Evolutionary conservation across 2,329 filamentous ascomycete genomes (phyloP), one percentile per base, ranked within the genome.

Genomic region (Exserohilum rostratum): DNA sequence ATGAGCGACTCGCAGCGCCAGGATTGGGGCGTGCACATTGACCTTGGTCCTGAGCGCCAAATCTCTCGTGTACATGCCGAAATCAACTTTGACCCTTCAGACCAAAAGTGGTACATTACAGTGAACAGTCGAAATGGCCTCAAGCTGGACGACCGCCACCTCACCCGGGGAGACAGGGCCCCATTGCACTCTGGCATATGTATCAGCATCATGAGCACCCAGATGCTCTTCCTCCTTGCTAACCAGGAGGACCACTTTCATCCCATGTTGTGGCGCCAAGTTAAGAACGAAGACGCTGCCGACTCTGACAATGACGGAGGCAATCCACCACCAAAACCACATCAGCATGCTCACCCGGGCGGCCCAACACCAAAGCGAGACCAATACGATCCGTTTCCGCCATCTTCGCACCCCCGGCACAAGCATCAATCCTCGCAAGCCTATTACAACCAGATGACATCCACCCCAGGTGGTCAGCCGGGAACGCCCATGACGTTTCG

Each of bases 141-240:
- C 42, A 91, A 90, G 68, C 81, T 98, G 18, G 91, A 99, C 73
- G 90, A 91, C 57, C 78, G 79, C 46, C 80, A 84, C 17, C 78
- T 96, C 51, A 90, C 89, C 67, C 83, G 87, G 46, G 88, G 89
- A 11, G 79, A 83, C 34, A 82, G 85, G 31, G 83, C 86, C 30
- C 79, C 85, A 27, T 82, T 99, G 22, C 85, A 86, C 37, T 96
- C 93, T 67, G 95, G 95, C 53, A 88, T 93, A 72, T 91, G 98
- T 38, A 88, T 99, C 53, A 92, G 96, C 70, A 90, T 98, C 69
- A 90, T 89, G 66, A 90, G 90, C 48, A 90, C 95, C 1, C 93
- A 99, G 79, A 99, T 99, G 95, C 93, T 98, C 82, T 99, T 99
- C 76, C 91, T 97, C 43, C 85, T 96, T n/a, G 93, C 95, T 0